Base-by-base conservation (phyloP, 2,329 filamentous ascomycete genomes). In the Polychaeton citri region DNA sequence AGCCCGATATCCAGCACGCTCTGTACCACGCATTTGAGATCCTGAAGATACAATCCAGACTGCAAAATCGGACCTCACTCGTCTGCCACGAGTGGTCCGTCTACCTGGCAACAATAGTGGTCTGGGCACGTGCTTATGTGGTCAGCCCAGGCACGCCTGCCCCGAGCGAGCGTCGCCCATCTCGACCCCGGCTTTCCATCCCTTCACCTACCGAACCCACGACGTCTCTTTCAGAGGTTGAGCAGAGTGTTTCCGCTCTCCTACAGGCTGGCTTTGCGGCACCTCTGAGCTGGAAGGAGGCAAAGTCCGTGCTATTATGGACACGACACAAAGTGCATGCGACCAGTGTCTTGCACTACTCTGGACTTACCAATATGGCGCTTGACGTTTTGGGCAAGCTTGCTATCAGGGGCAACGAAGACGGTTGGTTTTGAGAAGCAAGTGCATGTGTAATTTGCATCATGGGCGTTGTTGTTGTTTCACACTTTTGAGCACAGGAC, bases 31-130 rank as follows among this genome's bases (percentile, higher is more conserved):
- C 50, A 9, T 40, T 46, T 10, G 33, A 39, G 8, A 50, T 53
- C 38, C 33, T 55, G 6, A 28, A 38, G 2, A 35, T 53, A 8
- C 45, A 50, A 18, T 37, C 35, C 6, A 26, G 39, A 12, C 12
- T 15, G 12, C 34, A 43, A 7, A 38, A 38, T 2, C 38, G 37
- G 26, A 44, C 43, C 5, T 42, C 43, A 2, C 36, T 50, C 7
- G 40, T 53, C 7, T 52, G 43, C 38, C 50, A 50, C 21, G 49
- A 53, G 33, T 53, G 50, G 51, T 38, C 44, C 0, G 21, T 53
- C 19, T 47, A 50, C 33, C 45, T 53, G 12, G 49, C 51, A 7
- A 34, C 47, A 5, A 35, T 55, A 15, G 45, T 52, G 1, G 34
- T 53, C n/a, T 54, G 52, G 52, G 49, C 47, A 2, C 31, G 41